These are phyloP conservation scores for Erodium moschatum DNA, from an alignment of 441 rosid species.

Conservation along the genomic window DNA sequence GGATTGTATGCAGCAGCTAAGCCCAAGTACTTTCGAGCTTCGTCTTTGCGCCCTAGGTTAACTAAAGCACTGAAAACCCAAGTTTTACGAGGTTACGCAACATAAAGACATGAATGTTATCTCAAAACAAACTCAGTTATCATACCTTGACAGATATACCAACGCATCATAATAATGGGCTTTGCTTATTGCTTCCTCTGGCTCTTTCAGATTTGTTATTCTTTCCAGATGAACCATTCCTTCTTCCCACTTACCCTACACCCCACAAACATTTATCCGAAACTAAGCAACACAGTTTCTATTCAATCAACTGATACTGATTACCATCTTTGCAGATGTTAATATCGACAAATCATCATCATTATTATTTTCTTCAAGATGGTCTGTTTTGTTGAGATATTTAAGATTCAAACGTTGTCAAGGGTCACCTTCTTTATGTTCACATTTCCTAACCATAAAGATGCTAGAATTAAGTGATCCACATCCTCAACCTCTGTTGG, in stretches of 20 bases:
- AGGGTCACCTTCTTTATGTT: slow-evolving; percentile 50
- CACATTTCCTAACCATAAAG: slow-evolving; percentile 74
- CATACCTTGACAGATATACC: slow-evolving; percentile 61
- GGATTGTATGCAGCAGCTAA: slow-evolving; percentile 63
- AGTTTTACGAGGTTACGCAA: no score
- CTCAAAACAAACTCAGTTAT: background rate
- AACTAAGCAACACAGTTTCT: no score
- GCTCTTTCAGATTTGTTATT: slow-evolving; percentile 54
- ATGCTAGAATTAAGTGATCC: slow-evolving; percentile 56
- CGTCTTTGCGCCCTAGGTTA: slow-evolving; percentile 54
- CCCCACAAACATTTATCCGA: no score
- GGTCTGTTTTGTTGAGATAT: background rate
- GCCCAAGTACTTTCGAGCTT: slow-evolving; percentile 57
- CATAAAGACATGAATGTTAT: background rate
- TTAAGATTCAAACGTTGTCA: background rate
- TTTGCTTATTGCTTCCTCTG: slow-evolving; percentile 61
- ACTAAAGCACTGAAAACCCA: slow-evolving; percentile 34
- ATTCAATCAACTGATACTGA: no score
- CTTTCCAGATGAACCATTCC: slow-evolving; percentile 66
- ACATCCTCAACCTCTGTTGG: slow-evolving; percentile 40
- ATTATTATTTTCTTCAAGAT: background rate
- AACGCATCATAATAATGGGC: slow-evolving; percentile 62
- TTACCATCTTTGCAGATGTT: background rate
- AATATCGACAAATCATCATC: background rate
- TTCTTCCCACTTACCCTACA: slow-evolving; percentile 57